A percentile compares a stretch with the other conserved stretches of the same genome.
phyloP scores from a whole-genome alignment of 768 basidiomycete species.

The Mycena venus region DNA sequence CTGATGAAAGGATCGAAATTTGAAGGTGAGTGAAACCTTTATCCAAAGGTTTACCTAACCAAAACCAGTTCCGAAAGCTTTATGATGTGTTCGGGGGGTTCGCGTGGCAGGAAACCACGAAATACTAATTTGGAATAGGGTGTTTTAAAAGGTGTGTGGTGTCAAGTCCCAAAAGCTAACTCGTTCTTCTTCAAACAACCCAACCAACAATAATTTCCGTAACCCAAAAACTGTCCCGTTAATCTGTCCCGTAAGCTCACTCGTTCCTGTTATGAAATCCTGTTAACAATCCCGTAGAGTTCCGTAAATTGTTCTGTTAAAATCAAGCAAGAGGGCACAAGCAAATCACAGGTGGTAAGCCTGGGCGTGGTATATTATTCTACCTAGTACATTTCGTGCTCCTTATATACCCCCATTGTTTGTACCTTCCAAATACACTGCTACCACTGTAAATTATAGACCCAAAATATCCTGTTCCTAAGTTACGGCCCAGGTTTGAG shows the following conservation, averaged over 20 bases:
- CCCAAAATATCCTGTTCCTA: not conserved
- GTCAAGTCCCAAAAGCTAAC: not conserved
- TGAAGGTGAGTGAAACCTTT: no score
- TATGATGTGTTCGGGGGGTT: not conserved
- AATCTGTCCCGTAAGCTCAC: no score
- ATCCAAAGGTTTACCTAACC: not conserved
- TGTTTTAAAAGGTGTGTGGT: not conserved
- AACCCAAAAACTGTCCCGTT: no score
- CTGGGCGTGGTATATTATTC: not conserved
- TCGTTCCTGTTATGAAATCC: no score
- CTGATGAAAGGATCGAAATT: no score
- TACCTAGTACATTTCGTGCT: not conserved
- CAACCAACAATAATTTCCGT: no score
- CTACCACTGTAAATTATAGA: not conserved
- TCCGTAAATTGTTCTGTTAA: not conserved
- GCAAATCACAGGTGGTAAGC: not conserved
- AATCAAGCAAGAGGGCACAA: not conserved
- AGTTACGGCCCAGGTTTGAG: not conserved
- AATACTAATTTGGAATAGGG: not conserved
- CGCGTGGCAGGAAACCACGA: not conserved
- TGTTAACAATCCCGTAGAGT: no score
- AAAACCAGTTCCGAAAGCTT: not conserved
- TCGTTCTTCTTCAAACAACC: no score
- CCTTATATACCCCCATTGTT: slow-evolving; percentile 1
- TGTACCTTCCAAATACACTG: not conserved